These are phyloP conservation scores for Phialophora chinensis DNA, from an alignment of 2,329 filamentous ascomycete species.

Conservation along the genomic window DNA sequence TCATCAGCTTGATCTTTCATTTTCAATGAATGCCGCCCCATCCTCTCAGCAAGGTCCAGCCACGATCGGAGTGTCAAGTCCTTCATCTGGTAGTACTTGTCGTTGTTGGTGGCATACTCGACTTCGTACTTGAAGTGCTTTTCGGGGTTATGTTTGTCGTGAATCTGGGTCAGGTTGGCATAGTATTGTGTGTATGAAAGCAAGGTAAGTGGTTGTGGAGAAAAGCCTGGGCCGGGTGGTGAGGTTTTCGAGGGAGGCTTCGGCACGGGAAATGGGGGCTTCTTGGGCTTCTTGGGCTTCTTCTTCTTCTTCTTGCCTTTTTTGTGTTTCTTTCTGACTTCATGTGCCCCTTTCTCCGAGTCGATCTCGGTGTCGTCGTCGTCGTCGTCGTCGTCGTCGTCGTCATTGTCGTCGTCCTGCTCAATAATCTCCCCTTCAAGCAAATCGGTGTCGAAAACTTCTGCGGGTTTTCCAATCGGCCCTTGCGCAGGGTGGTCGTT, in stretches of 20 bases:
- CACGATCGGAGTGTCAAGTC: conserved; percentile 87
- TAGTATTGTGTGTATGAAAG: conserved; percentile 88
- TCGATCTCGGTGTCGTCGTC: conserved; percentile 38
- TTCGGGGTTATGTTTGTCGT: conserved; percentile 60
- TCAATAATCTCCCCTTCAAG: conserved; percentile 15
- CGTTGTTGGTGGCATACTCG: conserved; percentile 83
- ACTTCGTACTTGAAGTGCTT: conserved; percentile 76
- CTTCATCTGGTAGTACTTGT: conserved; percentile 73
- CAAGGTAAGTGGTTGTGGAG: conserved; percentile 78
- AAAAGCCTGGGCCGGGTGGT: conserved; percentile 87
- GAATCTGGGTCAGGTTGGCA: conserved; percentile 89
- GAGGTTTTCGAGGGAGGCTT: conserved; percentile 72
- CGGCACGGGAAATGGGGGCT: conserved; percentile 70
- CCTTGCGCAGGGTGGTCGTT: conserved; percentile 42
- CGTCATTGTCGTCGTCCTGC: conserved; percentile 37
- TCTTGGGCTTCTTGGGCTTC: conserved; percentile 55
- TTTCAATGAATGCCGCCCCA: conserved; percentile 20
- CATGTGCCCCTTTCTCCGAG: conserved; percentile 47
- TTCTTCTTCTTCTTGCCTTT: conserved; percentile 53
- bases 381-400: conserved; percentile 43
- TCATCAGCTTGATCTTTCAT: conserved; percentile 9
- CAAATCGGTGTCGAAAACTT: conserved; percentile 3
- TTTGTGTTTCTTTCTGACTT: conserved; percentile 53
- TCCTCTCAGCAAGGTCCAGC: conserved; percentile 74
- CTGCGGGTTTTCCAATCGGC: conserved; percentile 30